Conservation (phyloP, 805 yeast species). For the Sugiyamaella mastotermitis region DNA sequence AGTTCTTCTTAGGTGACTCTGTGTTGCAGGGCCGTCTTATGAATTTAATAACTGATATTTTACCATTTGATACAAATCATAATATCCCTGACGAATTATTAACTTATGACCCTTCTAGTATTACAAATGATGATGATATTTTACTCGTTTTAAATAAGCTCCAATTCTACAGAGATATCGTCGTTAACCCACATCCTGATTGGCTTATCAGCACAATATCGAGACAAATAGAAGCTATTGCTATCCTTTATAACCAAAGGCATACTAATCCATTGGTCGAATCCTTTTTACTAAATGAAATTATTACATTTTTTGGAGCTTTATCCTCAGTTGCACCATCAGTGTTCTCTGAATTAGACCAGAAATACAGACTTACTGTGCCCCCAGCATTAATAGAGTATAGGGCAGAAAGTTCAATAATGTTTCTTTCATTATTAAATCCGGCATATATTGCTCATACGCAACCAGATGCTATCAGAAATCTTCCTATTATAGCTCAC, state of each 20-base stretch:
- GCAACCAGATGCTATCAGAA: conserved; percentile 16
- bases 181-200: conserved; percentile 15
- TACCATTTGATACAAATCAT: conserved; percentile 21
- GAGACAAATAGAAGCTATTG: conserved; percentile 16
- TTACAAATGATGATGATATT: conserved; percentile 26
- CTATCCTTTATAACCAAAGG: conserved; percentile 17
- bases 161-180: conserved; percentile 28
- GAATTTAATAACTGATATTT: conserved; percentile 25
- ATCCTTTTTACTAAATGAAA: conserved; percentile 22
- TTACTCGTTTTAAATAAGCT: conserved; percentile 27
- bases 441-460: conserved; percentile 21
- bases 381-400: too few species aligned
- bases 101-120: conserved; percentile 21
- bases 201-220: conserved; percentile 18
- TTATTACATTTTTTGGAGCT: conserved; percentile 22
- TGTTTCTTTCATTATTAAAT: conserved; percentile 26
- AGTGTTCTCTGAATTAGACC: conserved; percentile 23
- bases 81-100: conserved; percentile 25
- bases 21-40: conserved; percentile 23
- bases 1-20: conserved; percentile 22
- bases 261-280: conserved; percentile 9
- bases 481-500: conserved; percentile 22
- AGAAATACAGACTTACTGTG: conserved; percentile 21
- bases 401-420: conserved; percentile 1
- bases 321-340: conserved; percentile 22